Evolutionary conservation across 2,329 filamentous ascomycete species (phyloP).

Genomic region (Alternaria brassicae): DNA sequence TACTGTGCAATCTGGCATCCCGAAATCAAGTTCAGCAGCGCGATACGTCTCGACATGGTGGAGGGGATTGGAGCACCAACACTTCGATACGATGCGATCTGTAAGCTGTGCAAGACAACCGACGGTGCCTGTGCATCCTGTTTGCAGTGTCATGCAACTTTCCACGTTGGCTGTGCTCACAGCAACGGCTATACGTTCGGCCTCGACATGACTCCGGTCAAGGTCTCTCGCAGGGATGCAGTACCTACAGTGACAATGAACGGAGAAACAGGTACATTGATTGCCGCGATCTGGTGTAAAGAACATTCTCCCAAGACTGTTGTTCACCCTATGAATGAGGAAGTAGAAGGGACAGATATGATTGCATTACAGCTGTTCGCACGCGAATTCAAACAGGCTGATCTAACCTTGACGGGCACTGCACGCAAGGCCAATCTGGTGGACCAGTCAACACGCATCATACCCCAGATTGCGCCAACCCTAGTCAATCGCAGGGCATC

Average conservation of each 20-base stretch:
- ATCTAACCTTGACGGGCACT: conserved; percentile 86
- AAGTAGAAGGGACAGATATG: conserved; percentile 71
- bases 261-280: conserved; percentile 80
- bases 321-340: conserved; percentile 80
- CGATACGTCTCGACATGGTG: conserved; percentile 79
- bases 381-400: conserved; percentile 92
- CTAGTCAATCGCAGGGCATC: conserved; percentile 52
- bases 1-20: conserved; percentile 90
- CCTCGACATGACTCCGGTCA: conserved; percentile 89
- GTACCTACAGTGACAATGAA: conserved; percentile 81
- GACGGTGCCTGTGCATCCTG: conserved; percentile 84
- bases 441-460: conserved; percentile 65
- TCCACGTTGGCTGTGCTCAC: conserved; percentile 91
- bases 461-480: conserved; percentile 41
- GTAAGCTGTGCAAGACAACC: conserved; percentile 80
- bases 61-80: conserved; percentile 80
- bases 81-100: conserved; percentile 80
- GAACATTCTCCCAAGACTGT: conserved; percentile 76
- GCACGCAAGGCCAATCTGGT: conserved; percentile 88
- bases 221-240: conserved; percentile 84
- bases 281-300: conserved; percentile 90
- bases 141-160: conserved; percentile 72
- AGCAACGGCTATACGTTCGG: conserved; percentile 83
- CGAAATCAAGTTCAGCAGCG: conserved; percentile 90
- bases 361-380: conserved; percentile 88